Evolutionary conservation across 345 rosid species (phyloP), one percentile per base, ranked within the genome.

Genomic region (Euclidium syriacum): DNA sequence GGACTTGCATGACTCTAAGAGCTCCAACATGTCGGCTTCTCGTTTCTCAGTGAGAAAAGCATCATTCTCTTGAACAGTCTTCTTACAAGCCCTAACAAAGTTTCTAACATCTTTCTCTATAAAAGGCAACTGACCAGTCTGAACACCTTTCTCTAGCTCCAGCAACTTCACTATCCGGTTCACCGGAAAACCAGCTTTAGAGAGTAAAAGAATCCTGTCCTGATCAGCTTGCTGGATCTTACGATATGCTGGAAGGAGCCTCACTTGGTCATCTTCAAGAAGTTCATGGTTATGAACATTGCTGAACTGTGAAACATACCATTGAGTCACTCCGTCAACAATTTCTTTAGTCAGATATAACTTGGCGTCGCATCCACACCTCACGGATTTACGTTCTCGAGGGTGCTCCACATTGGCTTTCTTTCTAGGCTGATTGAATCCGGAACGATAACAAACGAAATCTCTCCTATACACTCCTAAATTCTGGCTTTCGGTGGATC

Each of bases 331-430:
- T 51, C 89, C 87, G 38, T 80, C 67, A 60, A 77, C 81, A 52
- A 86, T 63, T 71, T 92, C 91, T 68, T 89, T 89, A 3, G 91
- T 85, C 69, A 92, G 63, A 71, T 89, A 92, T 32, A 92, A 42
- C 71, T 92, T 92, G 3, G 91, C 88, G 77, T 92, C 98, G 49
- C 98, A 92, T 42, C 98, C 98, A 50, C 96, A 89, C 9, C 98
- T 79, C 40, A 89, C 94, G 0, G 96, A 92, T 57, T 89, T 89
- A 33, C 96, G 82, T 40, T 89, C 98, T n/a, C 98, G 73, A 5
- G 91, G 98, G 64, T 87, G 98, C 75, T 85, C 95, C 10, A 85
- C 98, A 23, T 85, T 80, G 19, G 88, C 84, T 80, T 87, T 89
- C 80, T 92, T 92, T 27, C 98, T 71, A 2, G 96, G 94, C 55